Base-by-base conservation (phyloP, 148 eudicot genomes). In the Chenopodium quinoa region DNA sequence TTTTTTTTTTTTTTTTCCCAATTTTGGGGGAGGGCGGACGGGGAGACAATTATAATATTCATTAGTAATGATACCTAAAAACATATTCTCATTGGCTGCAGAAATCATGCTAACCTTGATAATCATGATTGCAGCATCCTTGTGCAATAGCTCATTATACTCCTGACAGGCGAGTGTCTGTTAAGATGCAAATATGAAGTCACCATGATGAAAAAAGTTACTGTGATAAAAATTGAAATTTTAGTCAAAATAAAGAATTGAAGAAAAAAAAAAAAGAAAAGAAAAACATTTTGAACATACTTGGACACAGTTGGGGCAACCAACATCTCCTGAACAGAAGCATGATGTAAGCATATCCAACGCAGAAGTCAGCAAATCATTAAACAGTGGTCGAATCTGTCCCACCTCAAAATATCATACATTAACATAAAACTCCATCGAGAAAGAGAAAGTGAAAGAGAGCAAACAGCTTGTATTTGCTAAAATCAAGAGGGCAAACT, bases 281-380 rank as follows among this genome's bases (percentile, higher is more conserved):
- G 27, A 76, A 32, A 16, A 56, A 73, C 31, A 78, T 16, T 40
- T 23, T 62, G 9, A 48, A 86, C 85, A 68, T 82, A 96, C 99
- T 76, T 96, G 99, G 62, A 88, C 88, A 81, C 99, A 96, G 75
- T 91, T 91, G n/a, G 93, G 99, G 86, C 99, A 96, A 65, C 98
- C 98, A 75, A 88, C 82, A 68, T 91, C 95, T 66, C 83, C 91
- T 12, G 88, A 77, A 84, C 99, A 96, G 79, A 80, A 75, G 86
- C 99, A 96, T 12, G 95, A 91, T 7, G 91, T 86, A 81, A 96
- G 93, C 85, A 94, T 89, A 82, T 94, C 93, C 87, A 91, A 79
- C 80, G 98, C 99, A 71, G 97, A 92, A 71, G 85, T 88, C 70
- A 96, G 69, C 69, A 96, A 78, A 77, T 96, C 90, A 82, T 85